Evolutionary conservation across 805 yeast genomes (phyloP), one percentile per base, ranked within the genome.

Genomic region (Schwanniomyces sp.): DNA sequence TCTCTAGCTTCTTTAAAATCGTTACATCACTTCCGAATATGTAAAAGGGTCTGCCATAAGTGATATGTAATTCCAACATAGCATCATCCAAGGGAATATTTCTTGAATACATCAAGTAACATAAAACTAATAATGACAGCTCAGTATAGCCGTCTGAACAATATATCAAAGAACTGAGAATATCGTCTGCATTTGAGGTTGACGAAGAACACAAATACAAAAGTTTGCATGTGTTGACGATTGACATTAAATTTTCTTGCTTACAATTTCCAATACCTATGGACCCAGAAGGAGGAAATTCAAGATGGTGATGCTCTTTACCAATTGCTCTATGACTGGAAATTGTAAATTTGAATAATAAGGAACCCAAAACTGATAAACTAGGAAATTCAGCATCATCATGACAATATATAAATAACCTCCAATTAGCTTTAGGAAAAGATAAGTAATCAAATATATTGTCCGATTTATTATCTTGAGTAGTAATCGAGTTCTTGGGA

Each of bases 61-160:
- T 72, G 37, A 61, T 53, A 62, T 91, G 96, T 44, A 89, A 65
- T 49, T 78, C 76, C 16, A 86, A 58, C 51, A 86, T 72, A 1
- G 91, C 91, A 34, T 85, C 84, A 25, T 86, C 83, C 10, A 88
- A 64, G 0, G 79, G 54, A 16, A 81, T 59, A 34, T 85, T 81
- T 45, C 84, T 78, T 1, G 88, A 63, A 65, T 85, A 92, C 48
- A 92, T 86, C 48, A 86, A 54, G 56, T 80, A 91, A 47, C 91
- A 79, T 30, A 89, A 69, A 0, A 82, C 79, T 34, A 91, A 65
- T n/a, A 92, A 74, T 5, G 96, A 82, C 44, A 91, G 86, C 60
- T 91, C 97, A 0, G 97, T 89, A 64, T 91, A 92, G 0, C 98
- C 98, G 66, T 92, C 97, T 1, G 88, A 80, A 59, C 96, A 90